Conservation (phyloP, 2,329 filamentous ascomycete genomes). For the Alternaria infectoria region DNA sequence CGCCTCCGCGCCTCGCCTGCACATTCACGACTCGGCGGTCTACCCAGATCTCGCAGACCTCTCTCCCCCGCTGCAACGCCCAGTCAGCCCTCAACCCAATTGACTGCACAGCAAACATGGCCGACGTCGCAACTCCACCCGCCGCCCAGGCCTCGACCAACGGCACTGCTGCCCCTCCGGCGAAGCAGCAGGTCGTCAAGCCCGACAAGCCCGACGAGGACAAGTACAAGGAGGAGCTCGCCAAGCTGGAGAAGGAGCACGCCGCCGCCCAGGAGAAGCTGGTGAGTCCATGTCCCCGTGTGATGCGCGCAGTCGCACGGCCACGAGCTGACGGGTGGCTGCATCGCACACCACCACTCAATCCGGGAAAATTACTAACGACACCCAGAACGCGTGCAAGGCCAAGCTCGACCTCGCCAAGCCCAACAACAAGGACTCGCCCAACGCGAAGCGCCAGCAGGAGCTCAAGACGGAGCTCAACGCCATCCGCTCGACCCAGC, state of each 20-base stretch:
- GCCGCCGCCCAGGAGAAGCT: conserved; percentile 74
- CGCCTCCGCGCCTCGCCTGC: not conserved
- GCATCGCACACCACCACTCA: conserved; percentile 6
- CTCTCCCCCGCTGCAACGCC: conserved; percentile 14
- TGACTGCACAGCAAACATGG: conserved; percentile 36
- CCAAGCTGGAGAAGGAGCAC: conserved; percentile 86
- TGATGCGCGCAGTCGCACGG: conserved; percentile 2
- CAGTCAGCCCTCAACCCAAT: conserved; percentile 25
- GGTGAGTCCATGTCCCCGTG: conserved; percentile 52
- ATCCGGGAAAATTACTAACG: conserved; percentile 13
- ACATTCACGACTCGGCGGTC: conserved; percentile 10
- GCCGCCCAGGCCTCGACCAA: conserved; percentile 40
- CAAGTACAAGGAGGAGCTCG: conserved; percentile 78
- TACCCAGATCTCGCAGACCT: conserved; percentile 3
- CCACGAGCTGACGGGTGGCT: conserved; percentile 19
- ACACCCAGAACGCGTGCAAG: conserved; percentile 77
- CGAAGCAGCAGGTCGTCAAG: conserved; percentile 58
- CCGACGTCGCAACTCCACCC: conserved; percentile 48
- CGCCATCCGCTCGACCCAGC: conserved; percentile 86
- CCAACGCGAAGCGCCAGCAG: conserved; percentile 80
- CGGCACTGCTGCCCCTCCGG: conserved; percentile 40
- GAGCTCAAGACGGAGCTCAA: conserved; percentile 84
- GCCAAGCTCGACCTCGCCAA: conserved; percentile 84
- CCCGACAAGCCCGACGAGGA: conserved; percentile 89
- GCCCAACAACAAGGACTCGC: conserved; percentile 82